Evolutionary conservation across 179 eudicot genomes (phyloP), one percentile per base, ranked within the genome.

Genomic region (Beta corolliflora): DNA sequence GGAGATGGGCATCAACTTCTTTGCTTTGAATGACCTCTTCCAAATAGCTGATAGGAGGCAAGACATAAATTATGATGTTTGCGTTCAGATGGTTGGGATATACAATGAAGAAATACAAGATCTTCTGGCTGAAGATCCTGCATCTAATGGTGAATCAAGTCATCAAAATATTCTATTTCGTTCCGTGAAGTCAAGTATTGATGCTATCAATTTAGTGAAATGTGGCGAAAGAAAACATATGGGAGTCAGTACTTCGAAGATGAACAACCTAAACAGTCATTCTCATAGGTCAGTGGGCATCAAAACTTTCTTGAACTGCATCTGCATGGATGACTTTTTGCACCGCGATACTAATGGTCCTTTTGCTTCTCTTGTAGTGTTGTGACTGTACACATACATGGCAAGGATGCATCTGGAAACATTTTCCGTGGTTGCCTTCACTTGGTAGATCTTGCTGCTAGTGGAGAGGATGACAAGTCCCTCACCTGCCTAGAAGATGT

Each of bases 381-480:
- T 29, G 85, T 95, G 87, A 89, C 92, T 7, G 83, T 95, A 18
- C 96, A 91, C 71, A 93, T 95, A 31, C 86, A 82, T 53, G 97
- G 98, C 25, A 92, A 91, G 88, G 95, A 95, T 87, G 69, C 84
- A 73, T 89, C 97, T 10, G 98, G 99, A 81, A 87, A 85, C 78
- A 81, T 64, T 14, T 66, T 89, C 55, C 88, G 78, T 58, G 91
- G 99, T 81, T 86, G 92, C 87, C 93, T 95, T 59, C 92, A 95
- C 86, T 89, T 95, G 82, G 95, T 95, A 64, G 98, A 95, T 84
- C 92, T 95, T 73, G 98, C 97, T 19, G 97, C 96, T 70, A 95
- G 92, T 54, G 92, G 88, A 77, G 78, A 89, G 63, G 86, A 86
- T 70, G 93, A 95, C 82, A 89, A 87, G 83, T 96, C 99, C 64